phyloP scores from a whole-genome alignment of 2,329 filamentous ascomycete species.

The Calonectria montana region DNA sequence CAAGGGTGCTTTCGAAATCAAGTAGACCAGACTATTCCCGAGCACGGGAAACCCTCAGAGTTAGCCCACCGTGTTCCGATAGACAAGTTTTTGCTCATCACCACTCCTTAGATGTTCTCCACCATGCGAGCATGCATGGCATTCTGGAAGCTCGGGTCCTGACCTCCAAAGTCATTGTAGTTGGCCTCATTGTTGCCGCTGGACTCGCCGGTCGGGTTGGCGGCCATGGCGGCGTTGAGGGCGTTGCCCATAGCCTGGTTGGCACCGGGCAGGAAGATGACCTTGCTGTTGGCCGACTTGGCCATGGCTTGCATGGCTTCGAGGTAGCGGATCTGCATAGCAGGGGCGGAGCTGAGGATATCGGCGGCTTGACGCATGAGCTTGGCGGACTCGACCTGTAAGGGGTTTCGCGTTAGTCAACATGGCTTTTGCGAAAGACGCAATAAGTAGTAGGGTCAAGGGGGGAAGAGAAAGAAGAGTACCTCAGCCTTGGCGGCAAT shows the following conservation, averaged over 20 bases:
- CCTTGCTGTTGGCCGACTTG: conserved; percentile 89
- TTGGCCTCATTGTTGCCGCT: conserved; percentile 55
- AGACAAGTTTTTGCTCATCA: conserved; percentile 31
- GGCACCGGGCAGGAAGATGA: conserved; percentile 80
- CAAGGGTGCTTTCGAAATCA: conserved; percentile 44
- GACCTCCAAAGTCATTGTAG: conserved; percentile 64
- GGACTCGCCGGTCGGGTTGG: conserved; percentile 59
- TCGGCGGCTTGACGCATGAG: conserved; percentile 94
- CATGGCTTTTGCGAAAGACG: neutral
- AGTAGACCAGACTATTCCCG: conserved; percentile 50
- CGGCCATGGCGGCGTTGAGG: conserved; percentile 57
- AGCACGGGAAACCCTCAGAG: conserved; percentile 41
- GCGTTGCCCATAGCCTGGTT: conserved; percentile 65
- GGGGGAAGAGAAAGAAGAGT: conserved; percentile 18
- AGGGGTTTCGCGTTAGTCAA: neutral
- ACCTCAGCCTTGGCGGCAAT: conserved; percentile 94
- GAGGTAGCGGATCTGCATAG: conserved; percentile 98
- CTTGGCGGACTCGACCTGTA: conserved; percentile 88
- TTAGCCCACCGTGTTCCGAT: conserved; percentile 39
- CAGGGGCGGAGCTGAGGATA: conserved; percentile 89
- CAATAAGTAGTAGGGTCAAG: neutral
- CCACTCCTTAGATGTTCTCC: conserved; percentile 79
- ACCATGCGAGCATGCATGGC: conserved; percentile 85
- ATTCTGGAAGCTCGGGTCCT: conserved; percentile 75
- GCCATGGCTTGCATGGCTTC: conserved; percentile 99